Evolutionary conservation across 352 stramenopile species (phyloP), one percentile per base, ranked within the genome.

Genomic region (Sclerospora graminicola): DNA sequence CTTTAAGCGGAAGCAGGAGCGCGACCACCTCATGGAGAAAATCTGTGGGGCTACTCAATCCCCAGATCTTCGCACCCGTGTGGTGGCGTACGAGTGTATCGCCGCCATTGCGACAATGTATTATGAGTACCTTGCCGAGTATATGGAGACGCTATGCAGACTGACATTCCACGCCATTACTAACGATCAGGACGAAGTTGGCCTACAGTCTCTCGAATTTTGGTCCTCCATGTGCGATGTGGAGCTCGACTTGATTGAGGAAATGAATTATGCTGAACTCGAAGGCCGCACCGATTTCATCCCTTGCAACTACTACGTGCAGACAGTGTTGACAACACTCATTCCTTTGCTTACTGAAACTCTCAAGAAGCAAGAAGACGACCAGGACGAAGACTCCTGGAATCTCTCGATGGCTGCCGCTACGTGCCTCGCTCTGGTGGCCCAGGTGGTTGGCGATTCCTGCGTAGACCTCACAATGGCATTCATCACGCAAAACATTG

Each of bases 171-270:
- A 74, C 30, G 95, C 92, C 1, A 98, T 98, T 63, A 77, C 83
- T 19, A 79, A 73, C 38, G 89, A 97, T 57, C 89, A 97, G 51
- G 65, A 73, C 18, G 81, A 93, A 43, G 95, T 98, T 13, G 88
- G 89, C 0, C 79, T 96, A 23, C 78, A 97, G 59, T 96, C 94
- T 30, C 92, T 99, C 51, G 95, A 99, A 69, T 98, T 99, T 56
- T 99, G 95, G 95, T 96, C 74, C 38, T 97, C 94, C 13, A 89
- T 99, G 48, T 97, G 85, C 56, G 94, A 98, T 48, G 87, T 96
- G 15, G 95, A 99, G 54, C 69, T 96, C 28, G 89, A 98, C 24
- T 60, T 97, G 31, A 74, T 97, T 8, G 88, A 97, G 20, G 82
- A 98, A 49, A 85, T 89, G 47, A 69, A 80, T 16, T 95, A 98